Percentiles rank a stretch among this genome's conserved stretches.
Evolutionary conservation across 495 filamentous ascomycete genomes (phyloP).

Genomic region (Patellaria atrata): DNA sequence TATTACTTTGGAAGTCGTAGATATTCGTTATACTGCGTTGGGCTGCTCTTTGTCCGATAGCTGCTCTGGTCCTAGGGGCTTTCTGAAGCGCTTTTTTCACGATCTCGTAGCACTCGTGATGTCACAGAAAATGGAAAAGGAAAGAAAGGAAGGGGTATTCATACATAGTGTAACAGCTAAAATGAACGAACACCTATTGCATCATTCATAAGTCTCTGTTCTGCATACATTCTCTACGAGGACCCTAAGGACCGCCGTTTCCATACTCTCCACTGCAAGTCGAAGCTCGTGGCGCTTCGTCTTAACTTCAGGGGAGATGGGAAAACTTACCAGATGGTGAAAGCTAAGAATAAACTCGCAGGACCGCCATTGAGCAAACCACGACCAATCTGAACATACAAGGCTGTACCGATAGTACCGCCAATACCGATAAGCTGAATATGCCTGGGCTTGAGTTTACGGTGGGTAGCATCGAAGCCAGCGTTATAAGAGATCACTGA

Average conservation of each 20-base stretch:
- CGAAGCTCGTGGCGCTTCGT: too few species aligned
- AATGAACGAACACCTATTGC: constrained; percentile 52
- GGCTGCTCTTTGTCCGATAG: too few species aligned
- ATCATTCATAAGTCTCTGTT: too few species aligned
- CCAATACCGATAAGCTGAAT: constrained; percentile 65
- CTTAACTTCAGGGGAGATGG: neutral
- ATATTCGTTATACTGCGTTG: too few species aligned
- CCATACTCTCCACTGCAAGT: too few species aligned
- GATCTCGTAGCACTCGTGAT: too few species aligned
- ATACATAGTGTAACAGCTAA: constrained; percentile 50
- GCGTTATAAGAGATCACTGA: constrained; percentile 15
- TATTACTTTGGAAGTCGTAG: too few species aligned
- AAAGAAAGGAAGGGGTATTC: constrained; percentile 18
- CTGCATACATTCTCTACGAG: too few species aligned
- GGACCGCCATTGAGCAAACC: constrained; percentile 58
- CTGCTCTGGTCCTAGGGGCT: too few species aligned
- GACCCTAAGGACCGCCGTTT: too few species aligned
- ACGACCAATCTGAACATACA: constrained; percentile 62
- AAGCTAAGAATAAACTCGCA: constrained; percentile 61
- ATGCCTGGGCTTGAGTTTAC: constrained; percentile 49
- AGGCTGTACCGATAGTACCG: constrained; percentile 66
- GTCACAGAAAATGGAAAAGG: constrained; percentile 7
- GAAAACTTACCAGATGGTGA: constrained; percentile 63
- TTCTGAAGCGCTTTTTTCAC: too few species aligned
- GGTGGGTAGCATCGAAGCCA: constrained; percentile 35